Base-by-base conservation (phyloP, 139 green algal species). In the Pseudopediastrum boryanum region DNA sequence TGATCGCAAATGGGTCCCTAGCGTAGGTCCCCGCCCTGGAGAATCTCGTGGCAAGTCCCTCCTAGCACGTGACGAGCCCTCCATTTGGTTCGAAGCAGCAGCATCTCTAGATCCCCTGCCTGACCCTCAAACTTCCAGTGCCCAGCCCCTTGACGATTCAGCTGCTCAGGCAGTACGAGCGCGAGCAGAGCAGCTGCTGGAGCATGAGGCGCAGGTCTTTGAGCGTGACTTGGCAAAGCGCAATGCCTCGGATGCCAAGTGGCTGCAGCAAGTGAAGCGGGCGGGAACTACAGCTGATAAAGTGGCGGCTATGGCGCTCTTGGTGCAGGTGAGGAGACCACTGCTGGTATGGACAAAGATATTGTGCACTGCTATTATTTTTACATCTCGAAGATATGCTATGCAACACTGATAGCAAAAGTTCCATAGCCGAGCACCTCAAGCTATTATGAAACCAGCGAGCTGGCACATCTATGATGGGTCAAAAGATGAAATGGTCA, bases 221-320 rank as follows among this genome's bases (percentile, higher is more conserved):
- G 88, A 94, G 44, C 61, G 75, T 50, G 87, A 89, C 27, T 48
- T 94, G 44, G 52, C 58, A 36, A 42, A 42, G 27, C 78, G 78
- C n/a, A 89, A 90, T 67, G 56, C 81, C 7, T 67, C 85, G 19
- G 92, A 96, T 71, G 51, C 84, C 0, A 83, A 86, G 27, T 97
- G 92, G 93, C 77, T 97, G 73, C 73, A 91, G 84, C 90, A 96
- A 66, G 94, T 94, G 31, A 78, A 84, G 54, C 56, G 62, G 35
- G 78, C 75, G 3, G 94, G 91, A 51, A 98, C 93, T 3, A 94
- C 85, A 0, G 67, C 85, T 0, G 93, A 95, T 79, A 90, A 87
- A 66, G 90, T 99, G 25, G 95, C 95, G 2, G 95, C 95, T 5
- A 85, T 93, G 75, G 91, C 95, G 13, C 85, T 99, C 48, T 78